Evolutionary conservation across 2,329 filamentous ascomycete genomes (phyloP).

Genomic region (Sarocladiaceae sp.): DNA sequence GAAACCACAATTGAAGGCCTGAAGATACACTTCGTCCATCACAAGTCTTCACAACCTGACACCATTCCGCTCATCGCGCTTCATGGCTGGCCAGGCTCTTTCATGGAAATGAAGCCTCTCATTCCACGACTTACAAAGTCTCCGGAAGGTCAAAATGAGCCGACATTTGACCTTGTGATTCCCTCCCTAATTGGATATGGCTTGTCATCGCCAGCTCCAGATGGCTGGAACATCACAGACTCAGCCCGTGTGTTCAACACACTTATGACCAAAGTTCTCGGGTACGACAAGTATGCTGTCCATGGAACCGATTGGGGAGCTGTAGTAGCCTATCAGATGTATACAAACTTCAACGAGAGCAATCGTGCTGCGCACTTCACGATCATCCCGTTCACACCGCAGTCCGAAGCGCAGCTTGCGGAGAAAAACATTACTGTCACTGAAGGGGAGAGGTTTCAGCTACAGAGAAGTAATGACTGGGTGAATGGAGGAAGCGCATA

Average conservation of each 20-base stretch:
- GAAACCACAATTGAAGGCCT: conserved; percentile 17
- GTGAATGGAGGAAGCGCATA: conserved; percentile 9
- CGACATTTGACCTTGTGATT: conserved; percentile 42
- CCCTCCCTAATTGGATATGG: conserved; percentile 41
- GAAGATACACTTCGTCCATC: conserved; percentile 12
- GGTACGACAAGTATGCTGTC: conserved; percentile 24
- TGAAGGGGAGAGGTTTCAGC: neutral
- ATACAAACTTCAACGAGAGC: neutral
- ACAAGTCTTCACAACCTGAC: conserved; percentile 10
- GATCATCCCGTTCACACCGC: neutral
- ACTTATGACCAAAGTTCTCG: conserved; percentile 32
- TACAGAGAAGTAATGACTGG: neutral
- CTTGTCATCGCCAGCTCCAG: conserved; percentile 31
- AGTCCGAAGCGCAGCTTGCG: neutral
- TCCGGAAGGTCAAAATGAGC: conserved; percentile 15
- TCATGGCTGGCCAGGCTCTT: conserved; percentile 40
- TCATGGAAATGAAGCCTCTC: conserved; percentile 32
- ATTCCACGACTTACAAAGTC: conserved; percentile 27
- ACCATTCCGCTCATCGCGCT: conserved; percentile 36
- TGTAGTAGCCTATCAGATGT: conserved; percentile 8
- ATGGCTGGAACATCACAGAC: conserved; percentile 29
- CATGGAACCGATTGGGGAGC: conserved; percentile 17
- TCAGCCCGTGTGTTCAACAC: conserved; percentile 31
- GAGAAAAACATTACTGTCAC: neutral
- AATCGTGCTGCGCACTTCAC: neutral